Percentiles rank a stretch among this genome's conserved stretches.
Conservation (phyloP, 164 flowering plant species). For the Macadamia tetraphylla region DNA sequence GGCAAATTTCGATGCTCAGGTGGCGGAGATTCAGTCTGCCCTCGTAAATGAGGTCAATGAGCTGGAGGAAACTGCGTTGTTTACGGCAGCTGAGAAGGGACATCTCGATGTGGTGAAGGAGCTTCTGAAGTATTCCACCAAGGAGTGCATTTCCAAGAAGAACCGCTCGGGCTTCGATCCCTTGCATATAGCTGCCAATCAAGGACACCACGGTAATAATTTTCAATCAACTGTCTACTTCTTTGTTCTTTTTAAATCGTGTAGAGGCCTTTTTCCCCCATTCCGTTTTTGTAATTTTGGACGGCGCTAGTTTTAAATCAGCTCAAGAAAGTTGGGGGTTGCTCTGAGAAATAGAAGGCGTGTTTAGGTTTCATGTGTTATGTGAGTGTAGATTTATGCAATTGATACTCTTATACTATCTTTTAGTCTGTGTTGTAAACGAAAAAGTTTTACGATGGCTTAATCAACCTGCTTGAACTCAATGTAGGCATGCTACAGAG, state of each 20-base stretch:
- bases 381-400: too few species aligned
- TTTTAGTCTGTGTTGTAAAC: not conserved
- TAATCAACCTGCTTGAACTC: too few species aligned
- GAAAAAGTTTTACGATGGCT: not conserved
- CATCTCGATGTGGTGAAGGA: conserved; percentile 37
- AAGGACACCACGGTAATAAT: conserved; percentile 56
- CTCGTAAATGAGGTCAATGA: conserved; percentile 54
- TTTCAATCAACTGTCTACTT: not conserved
- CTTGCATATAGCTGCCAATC: conserved; percentile 61
- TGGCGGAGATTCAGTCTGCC: conserved; percentile 45
- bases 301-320: not conserved
- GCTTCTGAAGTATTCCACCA: conserved; percentile 37
- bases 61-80: conserved; percentile 45
- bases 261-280: not conserved
- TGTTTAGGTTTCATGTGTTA: too few species aligned
- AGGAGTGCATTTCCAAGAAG: conserved; percentile 42
- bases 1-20: conserved; percentile 69
- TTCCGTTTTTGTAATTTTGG: not conserved
- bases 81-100: conserved; percentile 46
- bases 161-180: conserved; percentile 62
- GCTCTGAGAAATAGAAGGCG: too few species aligned
- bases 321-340: not conserved
- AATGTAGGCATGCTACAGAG: too few species aligned
- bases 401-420: too few species aligned
- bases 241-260: not conserved